A percentile compares a stretch with the other conserved stretches of the same genome.
Conservation (phyloP, 106 monocot species). For the Gastrodia elata region DNA sequence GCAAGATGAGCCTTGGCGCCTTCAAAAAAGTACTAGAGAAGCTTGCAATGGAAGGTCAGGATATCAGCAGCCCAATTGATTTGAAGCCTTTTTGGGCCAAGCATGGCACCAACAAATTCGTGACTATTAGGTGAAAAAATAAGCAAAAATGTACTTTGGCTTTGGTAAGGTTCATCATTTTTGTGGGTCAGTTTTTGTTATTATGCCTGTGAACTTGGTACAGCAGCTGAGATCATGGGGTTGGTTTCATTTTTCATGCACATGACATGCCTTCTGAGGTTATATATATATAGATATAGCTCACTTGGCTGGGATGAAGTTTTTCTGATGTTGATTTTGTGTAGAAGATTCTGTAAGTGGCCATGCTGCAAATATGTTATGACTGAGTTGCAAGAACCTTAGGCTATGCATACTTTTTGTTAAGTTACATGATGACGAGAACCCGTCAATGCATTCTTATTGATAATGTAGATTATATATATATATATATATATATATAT, state of each 20-base stretch:
- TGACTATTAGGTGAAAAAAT: slow-evolving; percentile 43
- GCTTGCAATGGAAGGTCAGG: slow-evolving; percentile 41
- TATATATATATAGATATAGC: neutral
- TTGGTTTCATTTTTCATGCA: slow-evolving; percentile 5
- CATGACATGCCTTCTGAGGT: slow-evolving; percentile 13
- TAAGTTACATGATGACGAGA: neutral
- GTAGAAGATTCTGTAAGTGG: neutral
- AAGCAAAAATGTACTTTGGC: neutral
- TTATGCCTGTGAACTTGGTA: slow-evolving; percentile 9
- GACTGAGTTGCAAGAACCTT: neutral
- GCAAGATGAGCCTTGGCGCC: slow-evolving; percentile 53
- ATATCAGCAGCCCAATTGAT: slow-evolving; percentile 41
- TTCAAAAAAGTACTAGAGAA: slow-evolving; percentile 56
- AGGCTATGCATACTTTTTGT: neutral
- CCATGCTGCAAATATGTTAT: neutral
- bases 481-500: too few species aligned
- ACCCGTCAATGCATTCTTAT: neutral
- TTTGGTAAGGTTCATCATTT: neutral
- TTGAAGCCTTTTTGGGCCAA: slow-evolving; percentile 48
- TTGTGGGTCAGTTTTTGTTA: neutral
- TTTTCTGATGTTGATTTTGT: neutral
- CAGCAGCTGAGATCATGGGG: slow-evolving; percentile 7
- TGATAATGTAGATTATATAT: neutral
- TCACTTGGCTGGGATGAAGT: neutral
- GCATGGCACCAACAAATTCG: slow-evolving; percentile 60